phyloP scores from a whole-genome alignment of 2,329 filamentous ascomycete species.

The Curvularia lunata region DNA sequence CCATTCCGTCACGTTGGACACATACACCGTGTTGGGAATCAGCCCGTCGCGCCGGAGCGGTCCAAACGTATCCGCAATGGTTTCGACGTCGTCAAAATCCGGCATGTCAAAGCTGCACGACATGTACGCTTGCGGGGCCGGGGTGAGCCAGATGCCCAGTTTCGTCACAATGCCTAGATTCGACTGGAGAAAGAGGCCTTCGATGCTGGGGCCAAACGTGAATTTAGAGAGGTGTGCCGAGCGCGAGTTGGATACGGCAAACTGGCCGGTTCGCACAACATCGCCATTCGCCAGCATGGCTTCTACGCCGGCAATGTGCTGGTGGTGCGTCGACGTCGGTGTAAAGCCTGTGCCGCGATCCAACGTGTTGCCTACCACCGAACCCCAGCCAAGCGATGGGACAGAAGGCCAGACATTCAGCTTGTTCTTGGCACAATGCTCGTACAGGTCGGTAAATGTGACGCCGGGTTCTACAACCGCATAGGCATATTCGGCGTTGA shows the following conservation, averaged over 20 bases:
- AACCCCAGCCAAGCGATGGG: constrained; percentile 45
- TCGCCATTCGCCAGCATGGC: constrained; percentile 46
- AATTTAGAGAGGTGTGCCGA: constrained; percentile 49
- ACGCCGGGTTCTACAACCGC: constrained; percentile 53
- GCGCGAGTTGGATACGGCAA: constrained; percentile 51
- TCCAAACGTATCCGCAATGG: constrained; percentile 55
- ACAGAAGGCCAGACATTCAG: constrained; percentile 45
- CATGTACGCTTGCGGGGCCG: constrained; percentile 54
- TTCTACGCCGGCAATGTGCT: constrained; percentile 49
- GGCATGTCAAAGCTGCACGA: constrained; percentile 56
- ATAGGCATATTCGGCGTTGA: constrained; percentile 54
- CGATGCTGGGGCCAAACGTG: constrained; percentile 49
- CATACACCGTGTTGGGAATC: constrained; percentile 54
- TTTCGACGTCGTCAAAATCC: constrained; percentile 54
- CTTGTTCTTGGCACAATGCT: constrained; percentile 41
- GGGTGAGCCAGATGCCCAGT: constrained; percentile 43
- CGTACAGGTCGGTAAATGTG: constrained; percentile 40
- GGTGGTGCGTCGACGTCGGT: constrained; percentile 46
- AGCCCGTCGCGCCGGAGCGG: constrained; percentile 54
- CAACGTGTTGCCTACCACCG: constrained; percentile 48
- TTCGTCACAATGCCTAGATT: constrained; percentile 60
- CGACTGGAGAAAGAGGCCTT: constrained; percentile 59
- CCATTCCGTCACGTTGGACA: constrained; percentile 57
- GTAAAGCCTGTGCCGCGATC: constrained; percentile 54
- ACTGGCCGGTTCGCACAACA: constrained; percentile 47